These are phyloP conservation scores for Phellinidium pouzarii DNA, from an alignment of 1,284 basidiomycete species.

Conservation along the genomic window DNA sequence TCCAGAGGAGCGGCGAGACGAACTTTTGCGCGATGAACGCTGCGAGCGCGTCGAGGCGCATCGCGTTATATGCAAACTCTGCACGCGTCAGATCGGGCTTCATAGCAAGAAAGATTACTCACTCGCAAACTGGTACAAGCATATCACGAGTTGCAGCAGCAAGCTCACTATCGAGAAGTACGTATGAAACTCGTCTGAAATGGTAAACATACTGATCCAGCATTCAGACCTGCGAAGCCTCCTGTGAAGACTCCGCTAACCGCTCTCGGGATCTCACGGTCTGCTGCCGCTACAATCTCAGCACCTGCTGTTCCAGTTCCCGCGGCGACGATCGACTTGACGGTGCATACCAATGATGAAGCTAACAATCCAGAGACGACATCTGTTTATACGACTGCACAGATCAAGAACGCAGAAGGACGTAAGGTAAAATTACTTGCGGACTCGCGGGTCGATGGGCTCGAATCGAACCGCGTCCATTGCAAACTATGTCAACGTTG, in stretches of 20 bases:
- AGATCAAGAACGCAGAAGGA: conserved; percentile 12
- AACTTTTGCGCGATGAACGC: conserved; percentile 9
- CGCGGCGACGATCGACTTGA: not conserved
- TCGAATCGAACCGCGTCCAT: conserved; percentile 18
- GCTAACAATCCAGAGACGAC: not conserved
- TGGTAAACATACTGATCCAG: not conserved
- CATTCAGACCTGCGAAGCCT: not conserved
- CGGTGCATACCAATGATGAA: not conserved
- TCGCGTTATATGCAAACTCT: conserved; percentile 15
- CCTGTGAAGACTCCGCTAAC: conserved; percentile 8
- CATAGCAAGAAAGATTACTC: conserved; percentile 19
- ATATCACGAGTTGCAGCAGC: conserved; percentile 11
- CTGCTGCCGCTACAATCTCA: not conserved
- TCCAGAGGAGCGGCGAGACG: conserved; percentile 10
- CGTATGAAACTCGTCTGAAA: not conserved
- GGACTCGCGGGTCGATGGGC: conserved; percentile 14
- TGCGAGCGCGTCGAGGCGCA: conserved; percentile 14
- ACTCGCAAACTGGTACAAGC: conserved; percentile 14
- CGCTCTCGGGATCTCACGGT: not conserved
- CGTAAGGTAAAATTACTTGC: conserved; percentile 13
- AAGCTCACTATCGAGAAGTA: conserved; percentile 4
- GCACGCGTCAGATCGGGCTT: conserved; percentile 12
- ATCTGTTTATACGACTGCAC: not conserved
- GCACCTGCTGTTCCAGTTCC: not conserved
- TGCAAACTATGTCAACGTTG: conserved; percentile 18